A percentile compares a stretch with the other conserved stretches of the same genome.
Conservation (phyloP, 1,139 yeast species). For the Kodamaea alishanica region DNA sequence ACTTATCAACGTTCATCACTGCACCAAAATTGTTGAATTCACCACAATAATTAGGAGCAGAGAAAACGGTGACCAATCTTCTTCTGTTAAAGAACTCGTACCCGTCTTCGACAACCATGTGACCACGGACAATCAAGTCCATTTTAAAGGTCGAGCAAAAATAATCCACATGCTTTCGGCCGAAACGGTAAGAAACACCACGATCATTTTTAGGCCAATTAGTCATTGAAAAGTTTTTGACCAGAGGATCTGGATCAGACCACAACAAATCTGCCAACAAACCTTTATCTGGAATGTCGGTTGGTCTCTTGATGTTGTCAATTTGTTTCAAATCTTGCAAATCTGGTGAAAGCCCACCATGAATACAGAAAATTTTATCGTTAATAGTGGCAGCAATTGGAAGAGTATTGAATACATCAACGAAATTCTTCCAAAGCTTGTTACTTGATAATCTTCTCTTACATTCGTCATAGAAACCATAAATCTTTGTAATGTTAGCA, state of each 20-base stretch:
- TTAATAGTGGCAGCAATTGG: conserved; percentile 87
- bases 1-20: conserved; percentile 77
- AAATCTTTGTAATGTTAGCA: conserved; percentile 78
- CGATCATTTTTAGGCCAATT: conserved; percentile 84
- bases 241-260: conserved; percentile 79
- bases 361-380: conserved; percentile 82
- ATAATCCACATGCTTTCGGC: conserved; percentile 65
- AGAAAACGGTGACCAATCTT: conserved; percentile 75
- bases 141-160: conserved; percentile 69
- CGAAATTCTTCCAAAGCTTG: conserved; percentile 70
- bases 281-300: conserved; percentile 84
- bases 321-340: conserved; percentile 64
- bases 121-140: conserved; percentile 81
- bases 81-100: conserved; percentile 80
- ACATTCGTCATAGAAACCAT: conserved; percentile 87
- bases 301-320: conserved; percentile 69
- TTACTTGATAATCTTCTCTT: conserved; percentile 63
- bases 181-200: conserved; percentile 82
- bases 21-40: conserved; percentile 92
- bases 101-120: conserved; percentile 93
- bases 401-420: conserved; percentile 80
- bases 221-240: conserved; percentile 35
- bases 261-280: conserved; percentile 76
- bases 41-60: conserved; percentile 91
- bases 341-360: conserved; percentile 85